Percentiles rank a stretch among this genome's conserved stretches.
Evolutionary conservation across 768 basidiomycete genomes (phyloP).

Genomic region (Dentipellis sp.): DNA sequence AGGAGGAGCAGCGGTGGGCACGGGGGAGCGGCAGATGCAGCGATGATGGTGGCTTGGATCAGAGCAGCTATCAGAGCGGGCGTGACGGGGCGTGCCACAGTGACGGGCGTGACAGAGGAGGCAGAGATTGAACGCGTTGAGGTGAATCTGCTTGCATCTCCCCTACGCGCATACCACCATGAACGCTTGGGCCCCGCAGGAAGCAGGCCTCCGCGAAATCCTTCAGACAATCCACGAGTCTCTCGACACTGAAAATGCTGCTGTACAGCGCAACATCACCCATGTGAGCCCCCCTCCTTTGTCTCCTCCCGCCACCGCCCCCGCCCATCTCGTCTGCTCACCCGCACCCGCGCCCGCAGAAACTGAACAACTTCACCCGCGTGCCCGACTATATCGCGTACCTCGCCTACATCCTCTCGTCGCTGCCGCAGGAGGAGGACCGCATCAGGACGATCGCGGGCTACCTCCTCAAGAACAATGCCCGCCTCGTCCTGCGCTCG

Average conservation of each 20-base stretch:
- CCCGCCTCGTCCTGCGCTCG: slow-evolving; percentile 64
- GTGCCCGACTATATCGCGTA: slow-evolving; percentile 94
- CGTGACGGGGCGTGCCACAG: background rate
- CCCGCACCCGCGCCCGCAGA: slow-evolving; percentile 34
- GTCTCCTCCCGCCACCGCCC: slow-evolving; percentile 7
- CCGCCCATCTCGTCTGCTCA: slow-evolving; percentile 8
- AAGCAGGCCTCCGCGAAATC: slow-evolving; percentile 84
- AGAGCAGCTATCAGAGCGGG: background rate
- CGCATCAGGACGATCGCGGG: slow-evolving; percentile 94
- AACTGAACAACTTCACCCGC: slow-evolving; percentile 80
- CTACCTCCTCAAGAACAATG: slow-evolving; percentile 94
- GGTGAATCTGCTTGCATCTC: slow-evolving; percentile 7
- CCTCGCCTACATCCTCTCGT: slow-evolving; percentile 86
- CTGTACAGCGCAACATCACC: slow-evolving; percentile 70
- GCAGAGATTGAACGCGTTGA: slow-evolving; percentile 5
- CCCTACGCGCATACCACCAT: slow-evolving; percentile 22
- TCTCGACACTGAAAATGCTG: slow-evolving; percentile 64
- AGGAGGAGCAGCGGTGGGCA: no score
- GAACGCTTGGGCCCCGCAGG: slow-evolving; percentile 75
- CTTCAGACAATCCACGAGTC: slow-evolving; percentile 87
- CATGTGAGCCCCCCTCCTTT: slow-evolving; percentile 40
- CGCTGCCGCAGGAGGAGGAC: slow-evolving; percentile 76
- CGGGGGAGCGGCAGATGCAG: no score
- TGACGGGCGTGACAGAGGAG: background rate
- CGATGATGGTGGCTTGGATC: no score